Evolutionary conservation across 306 rosid genomes (phyloP).

Genomic region (Vicia faba): DNA sequence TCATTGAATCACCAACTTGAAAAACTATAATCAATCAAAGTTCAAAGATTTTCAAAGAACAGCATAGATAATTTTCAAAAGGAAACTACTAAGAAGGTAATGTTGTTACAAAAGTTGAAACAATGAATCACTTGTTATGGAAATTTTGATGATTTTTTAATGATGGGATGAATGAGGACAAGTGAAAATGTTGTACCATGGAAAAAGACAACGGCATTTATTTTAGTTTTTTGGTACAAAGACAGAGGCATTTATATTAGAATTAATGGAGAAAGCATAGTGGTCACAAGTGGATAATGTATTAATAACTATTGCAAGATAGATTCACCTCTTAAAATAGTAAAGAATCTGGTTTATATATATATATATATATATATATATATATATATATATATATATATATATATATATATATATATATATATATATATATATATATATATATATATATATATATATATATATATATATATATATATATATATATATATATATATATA

Average conservation of each 20-base stretch:
- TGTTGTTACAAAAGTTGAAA: constrained; percentile 14
- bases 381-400: too few relatives aligned
- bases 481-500: too few relatives aligned
- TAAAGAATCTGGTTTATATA: not conserved
- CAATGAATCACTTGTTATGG: not conserved
- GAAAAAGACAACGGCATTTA: constrained; percentile 44
- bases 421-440: too few relatives aligned
- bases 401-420: too few relatives aligned
- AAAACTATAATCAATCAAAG: constrained; percentile 27
- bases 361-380: too few relatives aligned
- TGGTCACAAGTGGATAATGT: constrained; percentile 3
- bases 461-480: too few relatives aligned
- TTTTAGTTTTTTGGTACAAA: not conserved
- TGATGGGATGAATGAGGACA: constrained; percentile 19
- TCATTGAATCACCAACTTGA: constrained; percentile 46
- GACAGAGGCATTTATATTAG: constrained; percentile 41
- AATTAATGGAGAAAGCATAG: constrained; percentile 30
- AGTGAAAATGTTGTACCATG: constrained; percentile 34
- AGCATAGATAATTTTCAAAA: constrained; percentile 9
- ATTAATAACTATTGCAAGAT: not conserved
- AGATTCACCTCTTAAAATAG: not conserved
- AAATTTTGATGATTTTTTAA: constrained; percentile 14
- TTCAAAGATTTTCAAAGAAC: not conserved
- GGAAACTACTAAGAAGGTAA: constrained; percentile 28
- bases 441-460: too few relatives aligned